A percentile compares a stretch with the other conserved stretches of the same genome.
Evolutionary conservation across 257 asterid species (phyloP).

Genomic region (Salvia splendens): DNA sequence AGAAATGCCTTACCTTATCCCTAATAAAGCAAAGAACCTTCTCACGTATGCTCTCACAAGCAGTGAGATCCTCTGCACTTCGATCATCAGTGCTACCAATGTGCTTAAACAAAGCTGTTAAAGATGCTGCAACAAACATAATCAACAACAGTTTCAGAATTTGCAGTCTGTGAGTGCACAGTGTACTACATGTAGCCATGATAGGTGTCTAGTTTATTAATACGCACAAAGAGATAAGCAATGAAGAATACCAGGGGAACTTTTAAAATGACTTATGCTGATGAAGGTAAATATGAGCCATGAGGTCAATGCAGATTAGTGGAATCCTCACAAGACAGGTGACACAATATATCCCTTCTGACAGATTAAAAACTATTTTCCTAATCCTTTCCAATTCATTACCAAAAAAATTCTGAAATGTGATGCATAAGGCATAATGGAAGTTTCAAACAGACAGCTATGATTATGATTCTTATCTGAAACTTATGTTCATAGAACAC

Average conservation of each 20-base stretch:
- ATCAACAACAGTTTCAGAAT: conserved; percentile 28
- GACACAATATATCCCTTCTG: conserved; percentile 9
- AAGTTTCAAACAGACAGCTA: conserved; percentile 12
- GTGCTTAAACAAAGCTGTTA: conserved; percentile 86
- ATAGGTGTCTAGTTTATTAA: conserved; percentile 9
- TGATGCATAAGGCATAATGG: conserved; percentile 11
- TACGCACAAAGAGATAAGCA: conserved; percentile 7
- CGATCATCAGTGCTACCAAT: conserved; percentile 83
- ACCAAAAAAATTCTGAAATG: neutral
- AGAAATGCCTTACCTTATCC: conserved; percentile 61
- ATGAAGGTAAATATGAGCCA: neutral
- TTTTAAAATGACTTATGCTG: conserved; percentile 10
- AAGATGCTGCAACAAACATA: conserved; percentile 67
- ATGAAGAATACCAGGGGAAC: neutral
- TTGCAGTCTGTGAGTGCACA: conserved; percentile 11
- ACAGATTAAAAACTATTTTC: conserved; percentile 2
- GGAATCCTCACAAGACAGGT: conserved; percentile 6
- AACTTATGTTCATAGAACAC: conserved; percentile 9
- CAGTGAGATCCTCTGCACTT: conserved; percentile 66
- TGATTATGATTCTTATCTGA: conserved; percentile 9
- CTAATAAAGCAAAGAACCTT: conserved; percentile 80
- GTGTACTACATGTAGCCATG: conserved; percentile 17
- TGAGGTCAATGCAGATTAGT: conserved; percentile 15
- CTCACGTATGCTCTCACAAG: conserved; percentile 87
- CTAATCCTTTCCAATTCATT: conserved; percentile 21